Percentiles rank a stretch among this genome's conserved stretches.
These are phyloP conservation scores for Kluyveromyces sp. DNA, from an alignment of 1,139 yeast genomes.

Conservation along the genomic window DNA sequence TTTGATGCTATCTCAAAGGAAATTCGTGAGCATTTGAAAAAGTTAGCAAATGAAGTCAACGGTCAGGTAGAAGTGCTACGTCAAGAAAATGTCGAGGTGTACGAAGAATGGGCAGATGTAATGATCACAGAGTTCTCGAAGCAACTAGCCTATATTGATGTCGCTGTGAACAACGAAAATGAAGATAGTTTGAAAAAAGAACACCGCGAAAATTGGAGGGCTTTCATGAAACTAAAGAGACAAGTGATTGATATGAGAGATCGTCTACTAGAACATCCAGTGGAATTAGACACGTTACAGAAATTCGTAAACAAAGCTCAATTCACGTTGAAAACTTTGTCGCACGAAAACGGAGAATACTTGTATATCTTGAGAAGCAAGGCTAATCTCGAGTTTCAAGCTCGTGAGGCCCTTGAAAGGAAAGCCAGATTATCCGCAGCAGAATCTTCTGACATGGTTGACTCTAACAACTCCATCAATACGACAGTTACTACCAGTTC, in stretches of 20 bases:
- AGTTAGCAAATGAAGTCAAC: conserved; percentile 34
- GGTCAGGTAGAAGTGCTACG: conserved; percentile 40
- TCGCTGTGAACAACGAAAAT: conserved; percentile 18
- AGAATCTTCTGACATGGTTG: not conserved
- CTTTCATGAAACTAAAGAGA: conserved; percentile 22
- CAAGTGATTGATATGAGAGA: conserved; percentile 31
- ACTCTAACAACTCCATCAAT: no score
- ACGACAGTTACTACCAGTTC: no score
- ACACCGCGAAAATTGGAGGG: conserved; percentile 22
- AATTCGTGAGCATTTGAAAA: conserved; percentile 32
- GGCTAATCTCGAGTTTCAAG: conserved; percentile 75
- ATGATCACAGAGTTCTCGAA: conserved; percentile 48
- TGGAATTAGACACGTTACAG: conserved; percentile 45
- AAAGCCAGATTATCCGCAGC: not conserved
- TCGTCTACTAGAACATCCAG: conserved; percentile 41
- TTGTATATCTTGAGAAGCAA: conserved; percentile 67
- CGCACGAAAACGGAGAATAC: conserved; percentile 65
- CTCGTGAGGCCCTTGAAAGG: conserved; percentile 44
- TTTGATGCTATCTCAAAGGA: conserved; percentile 36
- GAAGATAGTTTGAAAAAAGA: conserved; percentile 8
- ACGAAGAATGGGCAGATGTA: conserved; percentile 66
- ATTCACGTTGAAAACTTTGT: conserved; percentile 49
- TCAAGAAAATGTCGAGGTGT: conserved; percentile 51
- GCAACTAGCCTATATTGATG: conserved; percentile 29
- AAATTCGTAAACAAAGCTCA: conserved; percentile 49